These are phyloP conservation scores for Silene uniflora DNA, from an alignment of 148 eudicot species.

Conservation along the genomic window DNA sequence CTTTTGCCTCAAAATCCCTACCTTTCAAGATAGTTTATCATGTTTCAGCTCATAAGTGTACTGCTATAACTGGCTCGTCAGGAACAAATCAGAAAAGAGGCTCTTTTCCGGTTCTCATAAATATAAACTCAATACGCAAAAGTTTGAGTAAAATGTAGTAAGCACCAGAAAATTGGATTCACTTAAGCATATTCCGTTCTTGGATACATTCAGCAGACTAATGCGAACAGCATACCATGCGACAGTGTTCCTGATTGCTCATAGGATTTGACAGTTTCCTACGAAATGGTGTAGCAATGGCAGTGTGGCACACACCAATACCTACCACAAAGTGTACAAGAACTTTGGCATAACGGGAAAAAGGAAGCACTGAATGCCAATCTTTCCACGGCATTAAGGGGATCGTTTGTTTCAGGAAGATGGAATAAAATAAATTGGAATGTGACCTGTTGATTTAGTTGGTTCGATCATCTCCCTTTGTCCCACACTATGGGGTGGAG, in stretches of 20 bases:
- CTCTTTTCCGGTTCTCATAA: too few species aligned
- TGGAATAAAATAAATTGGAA: too few species aligned
- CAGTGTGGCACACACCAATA: background rate
- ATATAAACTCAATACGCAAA: background rate
- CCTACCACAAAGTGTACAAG: background rate
- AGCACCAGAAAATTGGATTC: background rate
- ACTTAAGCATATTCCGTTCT: background rate
- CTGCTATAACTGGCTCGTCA: too few species aligned
- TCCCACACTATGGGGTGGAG: too few species aligned
- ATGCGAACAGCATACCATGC: background rate
- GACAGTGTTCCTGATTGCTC: background rate
- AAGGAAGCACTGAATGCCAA: background rate
- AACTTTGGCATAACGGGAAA: background rate
- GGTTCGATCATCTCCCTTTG: too few species aligned
- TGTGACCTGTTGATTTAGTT: too few species aligned
- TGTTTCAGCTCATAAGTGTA: too few species aligned
- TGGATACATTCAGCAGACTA: background rate
- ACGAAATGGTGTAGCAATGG: background rate
- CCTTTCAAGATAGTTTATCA: too few species aligned
- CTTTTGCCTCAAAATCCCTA: too few species aligned
- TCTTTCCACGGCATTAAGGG: background rate
- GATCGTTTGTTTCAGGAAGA: too few species aligned
- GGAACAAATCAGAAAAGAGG: too few species aligned
- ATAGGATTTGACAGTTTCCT: background rate
- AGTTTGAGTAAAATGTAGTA: background rate